Evolutionary conservation across 164 flowering plant genomes (phyloP), one percentile per base, ranked within the genome.

Genomic region (Houttuynia cordata): DNA sequence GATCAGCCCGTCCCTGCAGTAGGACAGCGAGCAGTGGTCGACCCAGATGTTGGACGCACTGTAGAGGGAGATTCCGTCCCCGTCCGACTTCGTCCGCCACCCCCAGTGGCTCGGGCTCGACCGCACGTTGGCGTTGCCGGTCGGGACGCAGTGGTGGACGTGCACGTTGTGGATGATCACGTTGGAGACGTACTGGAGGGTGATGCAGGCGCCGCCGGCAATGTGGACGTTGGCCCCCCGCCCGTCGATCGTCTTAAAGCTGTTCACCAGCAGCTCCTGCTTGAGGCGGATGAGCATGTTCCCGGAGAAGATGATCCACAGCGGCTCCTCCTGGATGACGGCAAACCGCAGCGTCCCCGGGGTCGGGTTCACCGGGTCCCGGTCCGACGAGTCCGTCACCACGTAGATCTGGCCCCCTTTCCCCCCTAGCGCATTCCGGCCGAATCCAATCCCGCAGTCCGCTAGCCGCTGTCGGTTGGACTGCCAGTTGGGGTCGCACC

Each of bases 361-460:
- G 56, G 75, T 82, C 0, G 97, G 97, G 71, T 57, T 87, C 20
- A 89, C 94, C 0, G 76, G 66, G 57, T 89, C 83, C 54, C 80
- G 69, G 61, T 89, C 80, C 6, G 83, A 60, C 1, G 88, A 68
- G 69, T 89, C 94, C 0, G 88, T 87, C 20, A 89, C 88, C 13
- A 83, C 85, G 68, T 89, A 89, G 39, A 85, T 72, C 66, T 75
- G 84, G 1, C 96, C 96, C 21, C 80, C 83, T 56, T 78, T 78
- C 9, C 96, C 96, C 0, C 96, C 96, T 8, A 89, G 58, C 45
- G 94, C 91, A 20, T 79, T 75, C 62, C 81, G 81, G 18, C 97
- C 97, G 56, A 89, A 87, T 54, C 97, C 97, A 34, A 87, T 81
- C 8, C 84, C 94, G 69, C 96, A 88, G 63, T 84, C 93, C 23